Evolutionary conservation across 2,329 filamentous ascomycete genomes (phyloP).

Genomic region (Paecilomyces fulvus): DNA sequence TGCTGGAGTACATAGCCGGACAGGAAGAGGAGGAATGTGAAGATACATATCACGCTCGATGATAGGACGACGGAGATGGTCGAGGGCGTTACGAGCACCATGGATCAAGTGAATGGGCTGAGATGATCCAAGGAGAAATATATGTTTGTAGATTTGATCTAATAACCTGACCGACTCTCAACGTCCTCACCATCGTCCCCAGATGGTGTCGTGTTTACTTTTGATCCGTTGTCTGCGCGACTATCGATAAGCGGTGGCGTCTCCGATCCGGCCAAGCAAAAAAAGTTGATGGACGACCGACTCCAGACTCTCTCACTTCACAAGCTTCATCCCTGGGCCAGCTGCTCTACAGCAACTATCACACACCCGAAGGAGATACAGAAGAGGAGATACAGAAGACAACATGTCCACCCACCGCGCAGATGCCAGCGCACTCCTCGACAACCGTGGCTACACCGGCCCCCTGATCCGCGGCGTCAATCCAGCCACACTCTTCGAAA

Average conservation of each 20-base stretch:
- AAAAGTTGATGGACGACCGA: background rate
- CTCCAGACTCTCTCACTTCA: background rate
- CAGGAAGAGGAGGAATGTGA: constrained; percentile 74
- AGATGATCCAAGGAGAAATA: background rate
- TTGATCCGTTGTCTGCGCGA: constrained; percentile 6
- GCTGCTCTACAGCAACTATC: background rate
- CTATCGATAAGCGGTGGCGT: constrained; percentile 4
- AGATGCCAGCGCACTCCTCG: constrained; percentile 69
- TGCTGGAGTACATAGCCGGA: constrained; percentile 85
- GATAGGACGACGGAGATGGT: constrained; percentile 37
- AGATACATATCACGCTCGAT: constrained; percentile 54
- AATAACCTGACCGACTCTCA: background rate
- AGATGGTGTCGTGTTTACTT: constrained; percentile 3
- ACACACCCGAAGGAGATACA: background rate
- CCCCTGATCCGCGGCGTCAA: constrained; percentile 80
- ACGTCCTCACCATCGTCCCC: background rate
- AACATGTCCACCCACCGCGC: constrained; percentile 56
- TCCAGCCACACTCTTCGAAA: constrained; percentile 92
- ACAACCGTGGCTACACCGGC: constrained; percentile 76
- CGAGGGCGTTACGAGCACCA: constrained; percentile 39
- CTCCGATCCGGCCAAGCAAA: background rate
- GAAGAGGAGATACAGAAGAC: background rate
- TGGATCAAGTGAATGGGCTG: constrained; percentile 8
- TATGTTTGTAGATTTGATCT: background rate
- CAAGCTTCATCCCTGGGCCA: background rate